phyloP scores from a whole-genome alignment of 768 basidiomycete genomes.

The Floccularia luteovirens region DNA sequence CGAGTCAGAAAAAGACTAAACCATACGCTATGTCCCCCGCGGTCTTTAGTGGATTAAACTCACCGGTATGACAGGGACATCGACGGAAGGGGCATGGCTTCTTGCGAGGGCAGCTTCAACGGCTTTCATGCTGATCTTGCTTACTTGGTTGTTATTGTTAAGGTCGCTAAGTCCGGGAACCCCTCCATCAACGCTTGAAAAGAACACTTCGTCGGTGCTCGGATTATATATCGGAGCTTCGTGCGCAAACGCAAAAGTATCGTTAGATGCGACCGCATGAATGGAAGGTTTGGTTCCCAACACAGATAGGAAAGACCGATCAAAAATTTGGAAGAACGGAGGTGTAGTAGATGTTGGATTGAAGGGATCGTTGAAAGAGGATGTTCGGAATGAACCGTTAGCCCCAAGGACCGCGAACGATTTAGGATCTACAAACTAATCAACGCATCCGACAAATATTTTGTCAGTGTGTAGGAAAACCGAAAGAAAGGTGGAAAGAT shows the following conservation, averaged over 20 bases:
- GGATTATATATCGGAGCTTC: constrained; percentile 69
- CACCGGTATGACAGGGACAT: constrained; percentile 40
- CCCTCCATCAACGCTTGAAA: constrained; percentile 65
- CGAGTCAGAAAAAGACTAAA: background rate
- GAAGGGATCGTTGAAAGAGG: constrained; percentile 34
- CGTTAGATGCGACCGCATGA: constrained; percentile 49
- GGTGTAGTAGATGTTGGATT: constrained; percentile 54
- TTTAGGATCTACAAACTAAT: constrained; percentile 41
- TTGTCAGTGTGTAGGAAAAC: background rate
- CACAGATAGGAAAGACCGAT: constrained; percentile 46
- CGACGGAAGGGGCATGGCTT: constrained; percentile 25
- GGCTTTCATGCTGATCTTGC: constrained; percentile 53
- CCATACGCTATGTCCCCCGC: background rate
- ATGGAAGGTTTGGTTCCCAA: constrained; percentile 53
- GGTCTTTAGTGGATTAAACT: constrained; percentile 7
- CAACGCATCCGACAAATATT: background rate
- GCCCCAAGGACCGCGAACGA: constrained; percentile 44
- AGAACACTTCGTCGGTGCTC: constrained; percentile 67
- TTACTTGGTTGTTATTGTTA: constrained; percentile 55
- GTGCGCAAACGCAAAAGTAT: constrained; percentile 66
- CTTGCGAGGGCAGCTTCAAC: constrained; percentile 37
- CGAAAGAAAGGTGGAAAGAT: too few relatives aligned
- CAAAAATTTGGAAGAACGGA: constrained; percentile 51
- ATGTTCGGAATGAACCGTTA: constrained; percentile 29
- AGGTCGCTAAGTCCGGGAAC: constrained; percentile 54